Base-by-base conservation (phyloP, 495 filamentous ascomycete genomes). In the Saxophila tyrrhenica region DNA sequence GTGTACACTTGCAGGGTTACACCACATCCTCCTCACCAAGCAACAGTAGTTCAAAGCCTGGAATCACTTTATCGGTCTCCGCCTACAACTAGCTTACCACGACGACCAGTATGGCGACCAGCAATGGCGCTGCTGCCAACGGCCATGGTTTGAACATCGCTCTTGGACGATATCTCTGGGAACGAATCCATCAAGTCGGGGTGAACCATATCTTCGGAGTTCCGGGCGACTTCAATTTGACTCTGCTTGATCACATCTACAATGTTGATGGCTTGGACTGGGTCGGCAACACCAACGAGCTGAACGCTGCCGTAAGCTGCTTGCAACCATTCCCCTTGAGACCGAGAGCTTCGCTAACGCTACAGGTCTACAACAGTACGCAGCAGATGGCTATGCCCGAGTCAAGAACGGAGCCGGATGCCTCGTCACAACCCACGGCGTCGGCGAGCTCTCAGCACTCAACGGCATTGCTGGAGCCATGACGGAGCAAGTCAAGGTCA, bases 211-310 rank as follows among this genome's bases (percentile, higher is more conserved):
- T 70, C 49, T 65, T 67, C 42, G 67, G 55, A 15, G 52, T 61
- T 9, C 61, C 58, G 15, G 62, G 65, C 29, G 63, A 65, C 44
- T 67, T 69, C 63, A 65, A 69, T 29, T 54, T 67, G 2, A 60
- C 68, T 21, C 52, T 69, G 35, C 61, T 70, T 0, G 69, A 71
- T 41, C 57, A 67, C 39, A 61, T 71, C 50, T 70, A 62, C 51
- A 39, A 68, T 16, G 67, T 70, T 10, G 42, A 64, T 16, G 66
- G 64, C 1, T 55, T 71, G 24, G 52, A 63, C 53, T 71, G 68
- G 67, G 64, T 70, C 17, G 69, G 69, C 21, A 71, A 69, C 52
- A 62, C 64, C 20, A 71, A 71, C 39, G 69, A 71, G 39, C 57
- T 69, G 3, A 69, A 69, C 48, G 64, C 60, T 9, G 21, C 16